Percentiles rank a stretch among this genome's conserved stretches.
Evolutionary conservation across 768 basidiomycete genomes (phyloP).

Genomic region (Agaricus blazei): DNA sequence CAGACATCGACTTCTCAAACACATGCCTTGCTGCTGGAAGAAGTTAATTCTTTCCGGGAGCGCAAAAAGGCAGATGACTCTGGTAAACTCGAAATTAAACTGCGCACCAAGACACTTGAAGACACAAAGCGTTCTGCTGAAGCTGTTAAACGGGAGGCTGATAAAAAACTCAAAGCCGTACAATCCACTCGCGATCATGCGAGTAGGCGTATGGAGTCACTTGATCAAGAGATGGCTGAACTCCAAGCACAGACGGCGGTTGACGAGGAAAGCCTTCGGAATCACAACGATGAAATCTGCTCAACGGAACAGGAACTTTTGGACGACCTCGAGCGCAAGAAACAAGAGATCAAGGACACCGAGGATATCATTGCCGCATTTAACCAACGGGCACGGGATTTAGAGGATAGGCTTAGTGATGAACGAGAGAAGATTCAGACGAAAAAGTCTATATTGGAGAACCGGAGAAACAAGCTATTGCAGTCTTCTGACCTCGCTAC

Average conservation of each 20-base stretch:
- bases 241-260: slow-evolving; percentile 50
- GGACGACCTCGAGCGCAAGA: slow-evolving; percentile 49
- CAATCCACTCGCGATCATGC: slow-evolving; percentile 62
- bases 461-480: not conserved
- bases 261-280: slow-evolving; percentile 48
- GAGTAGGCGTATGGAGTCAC: slow-evolving; percentile 46
- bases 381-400: slow-evolving; percentile 60
- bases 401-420: slow-evolving; percentile 66
- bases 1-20: slow-evolving; percentile 52
- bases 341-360: slow-evolving; percentile 53
- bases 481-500: not conserved
- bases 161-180: slow-evolving; percentile 78
- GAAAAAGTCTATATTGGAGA: slow-evolving; percentile 2
- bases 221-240: slow-evolving; percentile 56
- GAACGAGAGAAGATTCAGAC: slow-evolving; percentile 55
- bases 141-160: slow-evolving; percentile 72
- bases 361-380: slow-evolving; percentile 65
- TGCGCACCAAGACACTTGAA: slow-evolving; percentile 81
- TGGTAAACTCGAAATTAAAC: slow-evolving; percentile 70
- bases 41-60: slow-evolving; percentile 69
- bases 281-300: slow-evolving; percentile 40
- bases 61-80: slow-evolving; percentile 82
- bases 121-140: slow-evolving; percentile 85
- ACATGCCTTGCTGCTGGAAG: slow-evolving; percentile 60
- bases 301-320: slow-evolving; percentile 49